These are phyloP conservation scores for Saturnispora mendoncae DNA, from an alignment of 805 yeast genomes.

Conservation along the genomic window DNA sequence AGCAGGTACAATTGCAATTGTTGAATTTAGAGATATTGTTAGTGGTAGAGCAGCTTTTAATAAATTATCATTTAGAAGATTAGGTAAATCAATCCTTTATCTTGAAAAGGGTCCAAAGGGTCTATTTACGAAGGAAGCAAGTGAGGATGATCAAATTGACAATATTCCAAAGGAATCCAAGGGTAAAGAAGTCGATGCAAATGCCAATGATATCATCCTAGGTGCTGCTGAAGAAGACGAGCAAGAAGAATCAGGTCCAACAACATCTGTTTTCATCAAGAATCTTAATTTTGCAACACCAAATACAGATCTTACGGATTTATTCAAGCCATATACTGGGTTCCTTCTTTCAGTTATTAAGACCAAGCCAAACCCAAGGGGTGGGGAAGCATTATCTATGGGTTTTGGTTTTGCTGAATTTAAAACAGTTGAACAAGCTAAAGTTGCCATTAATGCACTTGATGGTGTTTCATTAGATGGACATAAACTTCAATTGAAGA, in stretches of 20 bases:
- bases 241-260: conserved; percentile 51
- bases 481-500: conserved; percentile 79
- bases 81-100: conserved; percentile 80
- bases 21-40: conserved; percentile 76
- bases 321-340: conserved; percentile 68
- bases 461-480: conserved; percentile 80
- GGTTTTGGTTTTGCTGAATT: conserved; percentile 97
- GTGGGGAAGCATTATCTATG: conserved; percentile 73
- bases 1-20: conserved; percentile 90
- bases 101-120: conserved; percentile 90
- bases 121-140: conserved; percentile 57
- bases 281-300: conserved; percentile 84
- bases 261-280: conserved; percentile 84
- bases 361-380: conserved; percentile 80
- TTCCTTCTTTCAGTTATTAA: conserved; percentile 76
- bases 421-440: conserved; percentile 67
- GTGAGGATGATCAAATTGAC: conserved; percentile 20
- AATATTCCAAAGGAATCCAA: conserved; percentile 27
- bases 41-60: conserved; percentile 85
- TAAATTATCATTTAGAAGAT: conserved; percentile 77
- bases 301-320: conserved; percentile 40
- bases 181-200: conserved; percentile 36
- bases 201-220: conserved; percentile 38
- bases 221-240: conserved; percentile 21
- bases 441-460: conserved; percentile 59